Percentiles rank a stretch among this genome's conserved stretches.
Evolutionary conservation across 2,329 filamentous ascomycete genomes (phyloP).

Genomic region (Podosphaera fusca): DNA sequence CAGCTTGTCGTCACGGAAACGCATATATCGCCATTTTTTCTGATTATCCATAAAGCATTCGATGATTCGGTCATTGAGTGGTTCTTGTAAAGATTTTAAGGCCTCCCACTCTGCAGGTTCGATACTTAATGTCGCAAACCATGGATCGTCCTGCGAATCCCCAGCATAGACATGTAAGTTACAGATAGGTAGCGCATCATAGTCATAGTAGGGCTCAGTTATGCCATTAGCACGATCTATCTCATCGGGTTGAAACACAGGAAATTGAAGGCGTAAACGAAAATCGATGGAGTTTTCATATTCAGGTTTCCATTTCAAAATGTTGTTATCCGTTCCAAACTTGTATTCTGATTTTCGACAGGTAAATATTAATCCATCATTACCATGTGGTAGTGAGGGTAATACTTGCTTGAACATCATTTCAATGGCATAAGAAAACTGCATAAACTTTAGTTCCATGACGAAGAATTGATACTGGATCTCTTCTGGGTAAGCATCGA

Average conservation of each 20-base stretch:
- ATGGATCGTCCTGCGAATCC: constrained; percentile 23
- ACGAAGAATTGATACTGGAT: constrained; percentile 50
- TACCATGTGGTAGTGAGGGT: constrained; percentile 68
- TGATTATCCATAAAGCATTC: constrained; percentile 67
- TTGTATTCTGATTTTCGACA: constrained; percentile 70
- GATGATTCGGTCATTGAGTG: constrained; percentile 68
- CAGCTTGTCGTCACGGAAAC: constrained; percentile 79
- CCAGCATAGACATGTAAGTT: constrained; percentile 50
- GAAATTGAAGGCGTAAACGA: constrained; percentile 55
- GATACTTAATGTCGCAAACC: constrained; percentile 44
- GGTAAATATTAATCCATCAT: constrained; percentile 96
- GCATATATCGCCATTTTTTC: constrained; percentile 62
- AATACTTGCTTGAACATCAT: constrained; percentile 82
- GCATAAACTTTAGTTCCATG: constrained; percentile 71
- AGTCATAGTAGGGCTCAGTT: constrained; percentile 45
- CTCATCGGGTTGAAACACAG: constrained; percentile 41
- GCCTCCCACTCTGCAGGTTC: constrained; percentile 62
- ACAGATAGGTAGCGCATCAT: constrained; percentile 53
- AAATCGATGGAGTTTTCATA: constrained; percentile 93
- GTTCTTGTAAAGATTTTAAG: constrained; percentile 49
- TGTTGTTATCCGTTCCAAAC: constrained; percentile 76
- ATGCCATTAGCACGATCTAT: constrained; percentile 43
- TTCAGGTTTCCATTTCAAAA: constrained; percentile 94
- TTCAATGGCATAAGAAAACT: constrained; percentile 69
- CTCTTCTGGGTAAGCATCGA: constrained; percentile 45